Base-by-base conservation (phyloP, 495 filamentous ascomycete genomes). In the Usnea hakonensis region DNA sequence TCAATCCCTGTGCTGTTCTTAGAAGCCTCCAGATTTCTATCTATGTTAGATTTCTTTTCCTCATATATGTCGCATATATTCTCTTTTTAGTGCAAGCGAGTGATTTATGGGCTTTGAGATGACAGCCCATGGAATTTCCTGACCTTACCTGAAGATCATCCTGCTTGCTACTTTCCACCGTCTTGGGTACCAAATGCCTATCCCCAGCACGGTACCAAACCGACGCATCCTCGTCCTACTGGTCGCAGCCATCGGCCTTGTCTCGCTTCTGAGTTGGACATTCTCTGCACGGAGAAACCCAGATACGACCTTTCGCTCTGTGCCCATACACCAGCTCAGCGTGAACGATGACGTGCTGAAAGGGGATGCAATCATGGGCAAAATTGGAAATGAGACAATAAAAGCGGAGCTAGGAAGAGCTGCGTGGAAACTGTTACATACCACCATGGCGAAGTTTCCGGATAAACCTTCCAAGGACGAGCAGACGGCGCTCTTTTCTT, bases 381-480 rank as follows among this genome's bases (percentile, higher is more conserved):
- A 90, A 68, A 79, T 97, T 32, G 91, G 89, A 69, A 98, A 98
- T 73, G 94, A 87, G 57, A 98, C 94, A 0, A 80, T 84, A 36
- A 98, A 93, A 76, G 92, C 89, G 55, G 90, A 96, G 76, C 81
- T 96, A 21, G 92, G 92, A 62, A 87, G 90, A 67, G 86, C 91
- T 32, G 85, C 89, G 26, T 96, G 90, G 92, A 91, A 92, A 70
- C 85, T 96, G 66, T 84, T 98, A 69, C 94, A 98, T 75, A 98
- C 95, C 1, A 94, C 90, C 72, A 90, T 97, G 82, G 88, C 90
- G 40, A 86, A 91, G 59, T 98, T 93, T 75, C 95, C 94, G 44
- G 89, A 92, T 66, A 81, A 87, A 59, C 93, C 94, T 1, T 88
- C 87, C 0, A 71, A 81, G 57, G 90, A 96, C 65, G 91, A 98